These are phyloP conservation scores for Fusarium redolens DNA, from an alignment of 2,329 filamentous ascomycete genomes.

Conservation along the genomic window DNA sequence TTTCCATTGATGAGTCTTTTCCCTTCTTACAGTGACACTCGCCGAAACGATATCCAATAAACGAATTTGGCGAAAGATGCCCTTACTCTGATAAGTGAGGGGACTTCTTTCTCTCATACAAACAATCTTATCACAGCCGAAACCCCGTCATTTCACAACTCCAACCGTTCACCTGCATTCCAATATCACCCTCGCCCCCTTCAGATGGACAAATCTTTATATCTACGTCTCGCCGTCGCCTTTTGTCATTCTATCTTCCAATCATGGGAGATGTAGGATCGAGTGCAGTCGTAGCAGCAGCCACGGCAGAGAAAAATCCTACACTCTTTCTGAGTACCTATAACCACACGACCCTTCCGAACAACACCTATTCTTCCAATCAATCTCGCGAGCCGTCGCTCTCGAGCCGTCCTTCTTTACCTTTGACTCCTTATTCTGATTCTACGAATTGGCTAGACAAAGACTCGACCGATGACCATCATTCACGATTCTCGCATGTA, in stretches of 20 bases:
- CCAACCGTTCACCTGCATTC: neutral
- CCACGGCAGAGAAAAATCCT: neutral
- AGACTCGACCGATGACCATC: conserved; percentile 16
- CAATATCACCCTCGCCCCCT: neutral
- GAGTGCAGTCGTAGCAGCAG: neutral
- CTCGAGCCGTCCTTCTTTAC: neutral
- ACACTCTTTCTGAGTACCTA: neutral
- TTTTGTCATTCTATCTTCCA: neutral
- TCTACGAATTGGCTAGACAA: neutral
- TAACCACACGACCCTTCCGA: neutral
- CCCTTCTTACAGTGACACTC: neutral
- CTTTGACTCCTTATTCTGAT: neutral
- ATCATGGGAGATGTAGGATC: neutral
- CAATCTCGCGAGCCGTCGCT: conserved; percentile 1
- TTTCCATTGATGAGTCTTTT: neutral
- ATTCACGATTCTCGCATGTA: neutral
- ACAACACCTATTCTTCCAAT: neutral
- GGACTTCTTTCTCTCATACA: neutral
- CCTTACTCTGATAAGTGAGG: too few species aligned
- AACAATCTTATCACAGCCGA: neutral
- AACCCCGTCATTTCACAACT: neutral
- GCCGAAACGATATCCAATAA: neutral
- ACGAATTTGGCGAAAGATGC: neutral
- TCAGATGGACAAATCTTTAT: neutral
- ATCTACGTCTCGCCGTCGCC: neutral